phyloP scores from a whole-genome alignment of 2,329 filamentous ascomycete species.

The Diaporthe ilicicola region DNA sequence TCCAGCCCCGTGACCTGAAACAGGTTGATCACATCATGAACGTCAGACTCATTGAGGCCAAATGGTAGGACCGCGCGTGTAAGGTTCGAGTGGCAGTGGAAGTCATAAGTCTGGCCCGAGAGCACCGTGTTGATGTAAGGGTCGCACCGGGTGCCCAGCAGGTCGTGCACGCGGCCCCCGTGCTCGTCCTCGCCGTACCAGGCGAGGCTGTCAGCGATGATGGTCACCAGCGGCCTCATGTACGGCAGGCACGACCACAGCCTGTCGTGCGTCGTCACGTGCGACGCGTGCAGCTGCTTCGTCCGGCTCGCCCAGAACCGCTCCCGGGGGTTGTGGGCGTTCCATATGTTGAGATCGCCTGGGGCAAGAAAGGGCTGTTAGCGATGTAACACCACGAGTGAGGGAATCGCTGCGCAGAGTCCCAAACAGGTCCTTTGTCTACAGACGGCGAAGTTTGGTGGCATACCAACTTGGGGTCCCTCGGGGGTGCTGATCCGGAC shows the following conservation, averaged over 20 bases:
- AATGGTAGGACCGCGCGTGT: conserved; percentile 74
- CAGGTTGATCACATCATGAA: conserved; percentile 87
- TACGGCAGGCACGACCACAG: conserved; percentile 83
- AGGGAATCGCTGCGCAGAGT: no score
- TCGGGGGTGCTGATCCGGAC: conserved; percentile 78
- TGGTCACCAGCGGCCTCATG: conserved; percentile 77
- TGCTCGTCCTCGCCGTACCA: conserved; percentile 69
- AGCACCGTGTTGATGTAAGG: conserved; percentile 83
- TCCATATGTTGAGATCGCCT: conserved; percentile 87
- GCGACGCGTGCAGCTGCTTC: conserved; percentile 79
- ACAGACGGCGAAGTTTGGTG: not conserved
- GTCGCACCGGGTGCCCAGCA: conserved; percentile 84
- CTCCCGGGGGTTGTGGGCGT: conserved; percentile 77
- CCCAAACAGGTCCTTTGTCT: no score
- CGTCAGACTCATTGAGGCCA: conserved; percentile 75
- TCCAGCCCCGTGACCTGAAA: conserved; percentile 87
- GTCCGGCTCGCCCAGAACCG: conserved; percentile 85
- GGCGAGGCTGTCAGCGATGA: conserved; percentile 72
- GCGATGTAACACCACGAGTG: not conserved
- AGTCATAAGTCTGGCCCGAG: conserved; percentile 76
- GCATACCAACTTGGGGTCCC: conserved; percentile 76
- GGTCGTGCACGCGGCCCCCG: conserved; percentile 77
- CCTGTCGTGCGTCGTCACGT: conserved; percentile 75
- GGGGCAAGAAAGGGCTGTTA: not conserved
- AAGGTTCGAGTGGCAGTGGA: conserved; percentile 86